Evolutionary conservation across 169 alveolate species (phyloP).

Genomic region (Plasmodium vinckei): DNA sequence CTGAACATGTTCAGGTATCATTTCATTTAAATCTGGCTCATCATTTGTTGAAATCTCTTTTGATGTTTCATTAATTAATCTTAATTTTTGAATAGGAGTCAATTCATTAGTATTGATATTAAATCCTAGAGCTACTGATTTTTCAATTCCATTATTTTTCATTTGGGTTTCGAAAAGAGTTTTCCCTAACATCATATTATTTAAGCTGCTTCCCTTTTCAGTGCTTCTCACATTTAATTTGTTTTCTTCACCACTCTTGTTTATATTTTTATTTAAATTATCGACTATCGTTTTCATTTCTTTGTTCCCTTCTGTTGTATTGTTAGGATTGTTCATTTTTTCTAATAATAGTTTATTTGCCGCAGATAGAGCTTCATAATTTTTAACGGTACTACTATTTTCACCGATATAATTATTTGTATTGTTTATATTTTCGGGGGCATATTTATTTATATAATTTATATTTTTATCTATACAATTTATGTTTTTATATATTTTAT

Average conservation of each 20-base stretch:
- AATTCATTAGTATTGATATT: constrained; percentile 23
- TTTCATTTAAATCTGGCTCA: constrained; percentile 23
- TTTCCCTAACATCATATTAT: too few species aligned
- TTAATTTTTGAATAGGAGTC: constrained; percentile 33
- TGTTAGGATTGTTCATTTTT: constrained; percentile 8
- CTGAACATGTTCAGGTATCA: constrained; percentile 67
- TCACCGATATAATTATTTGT: constrained; percentile 19
- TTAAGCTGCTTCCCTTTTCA: background rate
- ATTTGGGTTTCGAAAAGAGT: too few species aligned
- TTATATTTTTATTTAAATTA: constrained; percentile 24
- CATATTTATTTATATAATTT: constrained; percentile 40
- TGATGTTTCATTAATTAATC: constrained; percentile 48
- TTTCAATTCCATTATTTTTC: background rate
- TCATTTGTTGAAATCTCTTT: constrained; percentile 42
- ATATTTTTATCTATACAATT: constrained; percentile 64
- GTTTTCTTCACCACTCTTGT: background rate
- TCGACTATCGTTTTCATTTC: constrained; percentile 25
- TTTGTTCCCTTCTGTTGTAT: constrained; percentile 24
- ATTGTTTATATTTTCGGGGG: constrained; percentile 30
- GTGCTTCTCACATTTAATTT: background rate
- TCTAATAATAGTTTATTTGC: constrained; percentile 27
- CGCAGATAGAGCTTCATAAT: constrained; percentile 25
- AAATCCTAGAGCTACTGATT: background rate
- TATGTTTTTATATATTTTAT: constrained; percentile 58
- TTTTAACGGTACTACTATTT: constrained; percentile 6